Percentiles rank a stretch among this genome's conserved stretches.
These are phyloP conservation scores for Pachyrhizus erosus DNA, from an alignment of 306 rosid species.

Conservation along the genomic window DNA sequence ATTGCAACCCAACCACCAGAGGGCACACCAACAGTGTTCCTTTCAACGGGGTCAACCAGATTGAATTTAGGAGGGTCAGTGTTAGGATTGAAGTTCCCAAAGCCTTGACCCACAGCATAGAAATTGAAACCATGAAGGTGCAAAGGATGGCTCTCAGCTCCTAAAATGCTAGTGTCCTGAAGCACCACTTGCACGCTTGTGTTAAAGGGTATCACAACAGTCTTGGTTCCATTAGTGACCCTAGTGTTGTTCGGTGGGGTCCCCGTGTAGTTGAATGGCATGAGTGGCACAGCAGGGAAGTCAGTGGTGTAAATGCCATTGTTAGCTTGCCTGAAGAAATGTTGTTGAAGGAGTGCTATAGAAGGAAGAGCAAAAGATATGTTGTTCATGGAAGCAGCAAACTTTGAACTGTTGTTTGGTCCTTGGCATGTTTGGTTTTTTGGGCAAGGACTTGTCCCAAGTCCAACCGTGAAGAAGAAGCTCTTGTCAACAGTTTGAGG, in stretches of 20 bases:
- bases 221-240: slow-evolving; percentile 58
- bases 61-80: slow-evolving; percentile 63
- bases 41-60: slow-evolving; percentile 69
- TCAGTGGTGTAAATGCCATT: slow-evolving; percentile 52
- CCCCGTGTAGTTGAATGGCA: slow-evolving; percentile 61
- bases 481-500: slow-evolving; percentile 55
- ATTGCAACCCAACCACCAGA: slow-evolving; percentile 85
- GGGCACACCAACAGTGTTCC: slow-evolving; percentile 77
- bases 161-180: slow-evolving; percentile 74
- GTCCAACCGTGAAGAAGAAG: slow-evolving; percentile 70
- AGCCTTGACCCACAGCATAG: slow-evolving; percentile 71
- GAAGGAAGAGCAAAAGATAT: slow-evolving; percentile 63
- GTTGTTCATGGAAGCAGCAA: slow-evolving; percentile 69
- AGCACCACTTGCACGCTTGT: slow-evolving; percentile 57
- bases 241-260: slow-evolving; percentile 60
- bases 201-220: slow-evolving; percentile 47
- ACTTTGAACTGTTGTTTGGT: slow-evolving; percentile 67
- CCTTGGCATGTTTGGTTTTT: slow-evolving; percentile 76
- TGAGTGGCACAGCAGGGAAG: slow-evolving; percentile 58
- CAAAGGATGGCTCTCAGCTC: slow-evolving; percentile 80
- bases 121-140: slow-evolving; percentile 85
- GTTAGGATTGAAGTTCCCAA: slow-evolving; percentile 63
- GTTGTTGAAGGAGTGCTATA: slow-evolving; percentile 67
- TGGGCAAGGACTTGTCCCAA: slow-evolving; percentile 72
- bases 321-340: slow-evolving; percentile 48